phyloP scores from a whole-genome alignment of 176 grass and related monocot species.

The Canna indica region DNA sequence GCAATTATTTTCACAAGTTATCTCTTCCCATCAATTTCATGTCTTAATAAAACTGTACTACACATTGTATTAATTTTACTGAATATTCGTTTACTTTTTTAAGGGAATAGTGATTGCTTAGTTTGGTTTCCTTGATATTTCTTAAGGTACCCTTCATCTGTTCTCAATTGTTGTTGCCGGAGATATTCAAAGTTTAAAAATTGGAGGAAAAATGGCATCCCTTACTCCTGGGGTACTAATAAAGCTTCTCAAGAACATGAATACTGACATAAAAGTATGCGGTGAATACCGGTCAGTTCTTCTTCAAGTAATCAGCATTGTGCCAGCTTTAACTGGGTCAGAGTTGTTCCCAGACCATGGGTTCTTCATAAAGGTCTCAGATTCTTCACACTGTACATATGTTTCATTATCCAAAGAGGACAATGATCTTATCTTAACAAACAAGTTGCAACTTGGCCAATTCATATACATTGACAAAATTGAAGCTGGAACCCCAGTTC shows the following conservation, averaged over 20 bases:
- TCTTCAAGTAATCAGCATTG: slow-evolving; percentile 98
- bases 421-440: slow-evolving; percentile 85
- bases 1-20: neutral
- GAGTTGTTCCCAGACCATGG: slow-evolving; percentile 92
- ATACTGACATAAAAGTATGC: slow-evolving; percentile 84
- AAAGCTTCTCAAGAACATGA: slow-evolving; percentile 88
- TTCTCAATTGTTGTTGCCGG: neutral
- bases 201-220: slow-evolving; percentile 54
- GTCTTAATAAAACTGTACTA: neutral
- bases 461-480: slow-evolving; percentile 98
- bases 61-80: neutral
- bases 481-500: slow-evolving; percentile 75
- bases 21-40: neutral
- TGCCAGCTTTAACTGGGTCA: slow-evolving; percentile 83
- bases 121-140: neutral
- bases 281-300: slow-evolving; percentile 92
- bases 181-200: neutral
- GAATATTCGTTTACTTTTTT: neutral
- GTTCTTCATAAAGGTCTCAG: slow-evolving; percentile 99
- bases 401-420: slow-evolving; percentile 98
- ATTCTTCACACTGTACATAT: slow-evolving; percentile 87
- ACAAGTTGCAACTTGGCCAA: slow-evolving; percentile 93
- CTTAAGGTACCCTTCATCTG: neutral
- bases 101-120: neutral
- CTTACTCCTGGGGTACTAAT: slow-evolving; percentile 94